Conservation (phyloP, 2,329 filamentous ascomycete genomes). For the Cladobotryum mycophilum region DNA sequence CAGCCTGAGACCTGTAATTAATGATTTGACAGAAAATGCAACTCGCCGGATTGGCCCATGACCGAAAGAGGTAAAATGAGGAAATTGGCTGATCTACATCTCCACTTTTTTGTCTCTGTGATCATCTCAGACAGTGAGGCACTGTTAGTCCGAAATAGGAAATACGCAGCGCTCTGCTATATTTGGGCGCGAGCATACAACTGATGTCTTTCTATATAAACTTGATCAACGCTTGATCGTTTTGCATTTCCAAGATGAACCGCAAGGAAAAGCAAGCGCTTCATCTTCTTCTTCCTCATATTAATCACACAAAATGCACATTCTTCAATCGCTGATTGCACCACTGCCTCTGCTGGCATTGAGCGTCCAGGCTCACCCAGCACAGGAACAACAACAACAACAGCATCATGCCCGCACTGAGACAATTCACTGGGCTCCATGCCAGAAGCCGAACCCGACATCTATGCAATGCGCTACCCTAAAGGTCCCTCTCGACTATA, state of each 20-base stretch:
- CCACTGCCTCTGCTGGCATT: neutral
- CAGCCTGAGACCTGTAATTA: neutral
- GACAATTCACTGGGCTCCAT: neutral
- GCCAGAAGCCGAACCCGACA: neutral
- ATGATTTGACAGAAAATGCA: neutral
- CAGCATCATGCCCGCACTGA: neutral
- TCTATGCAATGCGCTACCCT: neutral
- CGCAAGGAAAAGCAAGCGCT: neutral
- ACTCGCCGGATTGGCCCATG: neutral
- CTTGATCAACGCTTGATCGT: neutral
- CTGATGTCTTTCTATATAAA: neutral
- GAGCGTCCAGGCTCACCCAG: neutral
- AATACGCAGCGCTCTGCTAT: neutral
- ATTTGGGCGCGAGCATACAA: neutral
- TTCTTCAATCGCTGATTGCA: neutral
- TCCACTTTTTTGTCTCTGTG: neutral
- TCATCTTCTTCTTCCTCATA: neutral
- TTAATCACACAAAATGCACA: neutral
- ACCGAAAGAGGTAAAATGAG: neutral
- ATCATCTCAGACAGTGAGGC: neutral
- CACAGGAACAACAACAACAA: neutral
- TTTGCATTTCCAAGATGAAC: neutral
- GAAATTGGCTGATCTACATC: neutral
- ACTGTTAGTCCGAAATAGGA: neutral
- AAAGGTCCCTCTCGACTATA: slow-evolving; percentile 11